These are phyloP conservation scores for Aspergillus sergii DNA, from an alignment of 2,329 filamentous ascomycete species.

Conservation along the genomic window DNA sequence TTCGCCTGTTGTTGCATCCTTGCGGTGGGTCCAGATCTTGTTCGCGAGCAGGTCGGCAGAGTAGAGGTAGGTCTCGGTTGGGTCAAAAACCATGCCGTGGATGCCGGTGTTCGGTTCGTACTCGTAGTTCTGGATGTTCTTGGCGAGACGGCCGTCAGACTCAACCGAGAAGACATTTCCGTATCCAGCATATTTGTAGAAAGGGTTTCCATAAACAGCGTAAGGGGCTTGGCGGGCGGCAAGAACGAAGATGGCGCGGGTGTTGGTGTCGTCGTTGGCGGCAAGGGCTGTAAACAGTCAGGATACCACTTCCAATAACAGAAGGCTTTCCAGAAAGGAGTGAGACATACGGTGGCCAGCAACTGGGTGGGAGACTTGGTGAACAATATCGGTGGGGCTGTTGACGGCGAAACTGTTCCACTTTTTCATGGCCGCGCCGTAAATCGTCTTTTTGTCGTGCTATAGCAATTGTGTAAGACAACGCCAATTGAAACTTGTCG, in stretches of 20 bases:
- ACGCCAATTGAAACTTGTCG: background rate
- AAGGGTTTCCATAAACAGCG: slow-evolving; percentile 85
- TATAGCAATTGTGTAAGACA: slow-evolving; percentile 38
- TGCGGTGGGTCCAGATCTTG: slow-evolving; percentile 77
- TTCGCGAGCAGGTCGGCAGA: slow-evolving; percentile 53
- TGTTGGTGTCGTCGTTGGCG: slow-evolving; percentile 71
- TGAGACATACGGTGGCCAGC: slow-evolving; percentile 68
- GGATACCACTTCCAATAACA: slow-evolving; percentile 4
- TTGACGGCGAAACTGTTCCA: slow-evolving; percentile 82
- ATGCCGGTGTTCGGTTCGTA: slow-evolving; percentile 49
- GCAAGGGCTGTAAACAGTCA: slow-evolving; percentile 60
- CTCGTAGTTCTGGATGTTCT: slow-evolving; percentile 50
- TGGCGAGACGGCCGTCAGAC: slow-evolving; percentile 42
- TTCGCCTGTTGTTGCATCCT: slow-evolving; percentile 61
- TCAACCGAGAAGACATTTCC: slow-evolving; percentile 67
- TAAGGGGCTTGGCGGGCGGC: slow-evolving; percentile 77
- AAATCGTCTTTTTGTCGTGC: slow-evolving; percentile 82
- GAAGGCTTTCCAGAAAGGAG: background rate
- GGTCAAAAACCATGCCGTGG: slow-evolving; percentile 53
- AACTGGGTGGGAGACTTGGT: slow-evolving; percentile 74
- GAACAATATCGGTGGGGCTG: slow-evolving; percentile 73
- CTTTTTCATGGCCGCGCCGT: slow-evolving; percentile 91
- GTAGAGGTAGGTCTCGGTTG: slow-evolving; percentile 49
- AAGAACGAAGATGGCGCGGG: slow-evolving; percentile 85
- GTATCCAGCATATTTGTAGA: slow-evolving; percentile 81